Evolutionary conservation across 805 yeast genomes (phyloP).

Genomic region (Starmerella sp.): DNA sequence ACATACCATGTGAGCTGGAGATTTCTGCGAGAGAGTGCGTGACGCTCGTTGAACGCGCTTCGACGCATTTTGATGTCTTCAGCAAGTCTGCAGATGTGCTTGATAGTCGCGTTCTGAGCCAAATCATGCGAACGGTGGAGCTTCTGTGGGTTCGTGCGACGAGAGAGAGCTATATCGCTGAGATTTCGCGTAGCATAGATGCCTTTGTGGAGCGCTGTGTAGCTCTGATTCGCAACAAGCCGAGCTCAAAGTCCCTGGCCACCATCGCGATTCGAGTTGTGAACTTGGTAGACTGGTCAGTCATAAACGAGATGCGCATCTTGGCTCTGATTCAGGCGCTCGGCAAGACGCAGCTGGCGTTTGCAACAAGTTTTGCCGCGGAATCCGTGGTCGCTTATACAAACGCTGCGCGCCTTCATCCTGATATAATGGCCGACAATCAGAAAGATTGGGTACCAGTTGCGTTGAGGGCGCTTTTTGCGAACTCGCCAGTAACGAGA

Average conservation of each 20-base stretch:
- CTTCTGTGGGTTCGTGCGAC: background rate
- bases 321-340: background rate
- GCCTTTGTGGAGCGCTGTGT: background rate
- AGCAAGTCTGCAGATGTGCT: conserved; percentile 1
- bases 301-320: background rate
- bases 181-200: background rate
- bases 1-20: background rate
- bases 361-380: background rate
- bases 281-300: background rate
- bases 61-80: conserved; percentile 1
- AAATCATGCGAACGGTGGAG: conserved; percentile 2
- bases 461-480: background rate
- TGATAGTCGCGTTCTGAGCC: background rate
- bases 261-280: background rate
- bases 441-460: background rate
- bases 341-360: background rate
- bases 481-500: background rate
- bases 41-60: background rate
- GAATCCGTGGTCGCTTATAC: background rate
- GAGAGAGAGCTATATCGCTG: background rate
- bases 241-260: background rate
- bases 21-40: background rate
- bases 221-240: background rate
- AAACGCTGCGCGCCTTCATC: background rate
- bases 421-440: background rate